These are phyloP conservation scores for Brassica balearica DNA, from an alignment of 441 rosid species.

Conservation along the genomic window DNA sequence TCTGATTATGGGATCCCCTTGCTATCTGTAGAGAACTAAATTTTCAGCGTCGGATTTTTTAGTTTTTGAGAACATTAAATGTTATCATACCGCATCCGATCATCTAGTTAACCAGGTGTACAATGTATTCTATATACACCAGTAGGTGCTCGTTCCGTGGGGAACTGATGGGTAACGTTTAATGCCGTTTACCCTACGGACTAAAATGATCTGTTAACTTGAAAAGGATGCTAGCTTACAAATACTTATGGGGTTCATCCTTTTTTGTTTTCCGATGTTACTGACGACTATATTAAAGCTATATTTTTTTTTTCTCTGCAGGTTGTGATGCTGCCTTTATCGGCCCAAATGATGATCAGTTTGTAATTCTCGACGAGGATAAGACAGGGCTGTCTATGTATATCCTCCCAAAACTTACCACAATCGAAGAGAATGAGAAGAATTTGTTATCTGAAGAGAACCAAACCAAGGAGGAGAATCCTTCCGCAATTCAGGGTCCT, in stretches of 20 bases:
- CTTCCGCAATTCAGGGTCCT: conserved; percentile 80
- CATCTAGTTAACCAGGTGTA: conserved; percentile 7
- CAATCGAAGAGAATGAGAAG: conserved; percentile 69
- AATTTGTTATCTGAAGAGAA: conserved; percentile 68
- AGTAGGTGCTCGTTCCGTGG: conserved; percentile 28
- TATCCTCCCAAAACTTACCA: conserved; percentile 75
- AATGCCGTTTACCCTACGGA: conserved; percentile 21
- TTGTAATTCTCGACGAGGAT: conserved; percentile 94
- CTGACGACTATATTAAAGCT: conserved; percentile 28
- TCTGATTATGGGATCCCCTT: conserved; percentile 24
- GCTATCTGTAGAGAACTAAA: conserved; percentile 22
- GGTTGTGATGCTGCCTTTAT: conserved; percentile 97
- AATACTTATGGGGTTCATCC: conserved; percentile 22
- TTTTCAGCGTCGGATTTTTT: background rate
- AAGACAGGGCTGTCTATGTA: conserved; percentile 85
- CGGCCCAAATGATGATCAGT: conserved; percentile 86
- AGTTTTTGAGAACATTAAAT: conserved; percentile 3
- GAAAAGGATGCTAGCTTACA: conserved; percentile 25
- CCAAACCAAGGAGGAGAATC: conserved; percentile 63
- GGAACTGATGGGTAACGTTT: conserved; percentile 16
- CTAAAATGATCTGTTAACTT: conserved; percentile 16
- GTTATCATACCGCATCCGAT: conserved; percentile 19
- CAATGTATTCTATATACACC: conserved; percentile 27
- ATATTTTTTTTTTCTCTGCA: conserved; percentile 40
- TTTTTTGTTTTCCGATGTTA: conserved; percentile 29